Conservation (phyloP, 257 asterid genomes). For the Salvia rosmarinus region DNA sequence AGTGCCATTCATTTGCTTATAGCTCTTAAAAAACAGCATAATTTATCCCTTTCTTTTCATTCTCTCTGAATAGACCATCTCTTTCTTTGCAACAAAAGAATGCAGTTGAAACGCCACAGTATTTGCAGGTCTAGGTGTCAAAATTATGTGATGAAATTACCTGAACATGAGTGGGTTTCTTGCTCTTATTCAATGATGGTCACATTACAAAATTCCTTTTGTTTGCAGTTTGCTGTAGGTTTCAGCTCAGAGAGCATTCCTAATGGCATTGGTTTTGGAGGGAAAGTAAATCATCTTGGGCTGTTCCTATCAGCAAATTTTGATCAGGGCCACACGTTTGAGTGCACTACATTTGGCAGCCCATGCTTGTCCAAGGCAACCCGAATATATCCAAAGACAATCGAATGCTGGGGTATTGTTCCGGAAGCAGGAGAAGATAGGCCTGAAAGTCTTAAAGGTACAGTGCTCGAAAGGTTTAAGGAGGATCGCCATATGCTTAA, state of each 20-base stretch:
- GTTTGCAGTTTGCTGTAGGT: slow-evolving; percentile 79
- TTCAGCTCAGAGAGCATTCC: slow-evolving; percentile 95
- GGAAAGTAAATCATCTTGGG: slow-evolving; percentile 69
- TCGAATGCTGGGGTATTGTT: slow-evolving; percentile 85
- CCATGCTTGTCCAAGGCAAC: slow-evolving; percentile 64
- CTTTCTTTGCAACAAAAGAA: neutral
- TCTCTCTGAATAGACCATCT: neutral
- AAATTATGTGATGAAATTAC: neutral
- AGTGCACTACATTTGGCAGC: slow-evolving; percentile 81
- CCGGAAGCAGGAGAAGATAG: slow-evolving; percentile 45
- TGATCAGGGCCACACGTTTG: slow-evolving; percentile 77
- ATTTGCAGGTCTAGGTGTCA: neutral
- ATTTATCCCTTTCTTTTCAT: too few species aligned
- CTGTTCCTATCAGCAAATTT: slow-evolving; percentile 78
- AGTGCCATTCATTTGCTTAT: too few species aligned
- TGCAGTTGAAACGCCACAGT: neutral
- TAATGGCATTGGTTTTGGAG: slow-evolving; percentile 96
- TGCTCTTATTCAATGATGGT: neutral
- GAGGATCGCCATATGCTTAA: slow-evolving; percentile 94
- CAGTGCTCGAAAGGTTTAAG: slow-evolving; percentile 81
- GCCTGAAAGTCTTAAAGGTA: slow-evolving; percentile 51
- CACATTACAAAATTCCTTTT: neutral
- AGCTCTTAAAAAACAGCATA: too few species aligned
- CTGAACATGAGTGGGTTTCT: too few species aligned
- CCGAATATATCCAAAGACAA: slow-evolving; percentile 59